Percentiles rank a stretch among this genome's conserved stretches.
These are phyloP conservation scores for Solanum paucissectum DNA, from an alignment of 257 asterid species.

Conservation along the genomic window DNA sequence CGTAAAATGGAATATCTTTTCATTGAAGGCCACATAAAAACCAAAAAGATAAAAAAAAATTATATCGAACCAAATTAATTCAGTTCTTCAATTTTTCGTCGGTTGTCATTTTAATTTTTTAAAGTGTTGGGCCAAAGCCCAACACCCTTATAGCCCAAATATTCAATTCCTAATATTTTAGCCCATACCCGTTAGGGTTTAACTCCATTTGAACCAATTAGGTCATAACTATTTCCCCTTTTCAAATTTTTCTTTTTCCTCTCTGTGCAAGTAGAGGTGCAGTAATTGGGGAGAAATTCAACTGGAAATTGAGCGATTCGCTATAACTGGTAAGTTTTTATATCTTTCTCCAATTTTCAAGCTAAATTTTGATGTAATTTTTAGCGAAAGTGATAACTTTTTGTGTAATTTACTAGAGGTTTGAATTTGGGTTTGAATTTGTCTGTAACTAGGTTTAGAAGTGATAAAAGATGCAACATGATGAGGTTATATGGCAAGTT, in stretches of 20 bases:
- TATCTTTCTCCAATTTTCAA: not conserved
- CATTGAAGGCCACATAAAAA: not conserved
- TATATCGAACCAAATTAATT: not conserved
- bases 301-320: not conserved
- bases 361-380: not conserved
- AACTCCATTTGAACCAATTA: not conserved
- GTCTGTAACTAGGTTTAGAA: not conserved
- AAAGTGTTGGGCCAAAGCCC: not conserved
- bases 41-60: not conserved
- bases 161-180: not conserved
- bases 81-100: not conserved
- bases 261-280: not conserved
- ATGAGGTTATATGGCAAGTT: constrained; percentile 98
- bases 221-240: not conserved
- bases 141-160: not conserved
- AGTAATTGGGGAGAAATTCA: not conserved
- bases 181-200: not conserved
- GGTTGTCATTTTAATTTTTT: no score
- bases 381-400: not conserved
- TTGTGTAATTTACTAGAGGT: not conserved
- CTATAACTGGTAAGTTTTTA: not conserved
- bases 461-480: constrained; percentile 73
- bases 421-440: not conserved
- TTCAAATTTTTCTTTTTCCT: not conserved
- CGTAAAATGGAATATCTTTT: not conserved